Evolutionary conservation across 495 filamentous ascomycete species (phyloP), one percentile per base, ranked within the genome.

Genomic region (Hypomontagnella monticulosa): DNA sequence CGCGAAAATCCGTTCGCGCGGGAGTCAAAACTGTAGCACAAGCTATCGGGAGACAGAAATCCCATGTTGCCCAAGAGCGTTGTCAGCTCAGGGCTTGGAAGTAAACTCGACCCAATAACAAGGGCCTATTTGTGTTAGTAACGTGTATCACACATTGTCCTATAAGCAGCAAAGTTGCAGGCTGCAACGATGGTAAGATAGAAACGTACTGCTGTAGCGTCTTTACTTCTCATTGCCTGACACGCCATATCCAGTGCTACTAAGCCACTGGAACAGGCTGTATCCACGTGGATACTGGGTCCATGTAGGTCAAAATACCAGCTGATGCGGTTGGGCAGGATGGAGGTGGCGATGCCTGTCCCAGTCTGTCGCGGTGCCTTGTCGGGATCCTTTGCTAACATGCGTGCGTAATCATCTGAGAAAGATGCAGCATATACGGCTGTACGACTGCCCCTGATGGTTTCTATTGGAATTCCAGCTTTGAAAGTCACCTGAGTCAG

Each of bases 1-100:
- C 87, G 73, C 0, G 71, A 82, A 70, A 86, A 91, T 0, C 88
- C 88, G 69, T 87, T 76, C 0, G 85, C 88, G 0, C 61, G 48
- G 0, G 75, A 71, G 61, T 87, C 84, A 63, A 87, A 91, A 4
- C 81, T 81, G 33, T 80, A 73, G 46, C 80, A 89, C 0, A 50
- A 64, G 3, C 76, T 73, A 14, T 70, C 70, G 0, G 75, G 71
- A 14, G 70, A 72, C 4, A 81, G 59, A 49, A 78, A 76, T 10
- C 14, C n/a, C 23, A 12, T 12, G 15, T 32, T 48, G 4, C 8
- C 10, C 9, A 48, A 20, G 11, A 48, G n/a, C 12, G n/a, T n/a
- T n/a, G 23, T 27, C 4, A 19, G 0, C 10, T 27, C 44, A 4
- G 44, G 44, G 15, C 23, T 15, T 4, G 30, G 44, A 15, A 48